Evolutionary conservation across 768 basidiomycete genomes (phyloP), one percentile per base, ranked within the genome.

Genomic region (Boletus rubroflammeus): DNA sequence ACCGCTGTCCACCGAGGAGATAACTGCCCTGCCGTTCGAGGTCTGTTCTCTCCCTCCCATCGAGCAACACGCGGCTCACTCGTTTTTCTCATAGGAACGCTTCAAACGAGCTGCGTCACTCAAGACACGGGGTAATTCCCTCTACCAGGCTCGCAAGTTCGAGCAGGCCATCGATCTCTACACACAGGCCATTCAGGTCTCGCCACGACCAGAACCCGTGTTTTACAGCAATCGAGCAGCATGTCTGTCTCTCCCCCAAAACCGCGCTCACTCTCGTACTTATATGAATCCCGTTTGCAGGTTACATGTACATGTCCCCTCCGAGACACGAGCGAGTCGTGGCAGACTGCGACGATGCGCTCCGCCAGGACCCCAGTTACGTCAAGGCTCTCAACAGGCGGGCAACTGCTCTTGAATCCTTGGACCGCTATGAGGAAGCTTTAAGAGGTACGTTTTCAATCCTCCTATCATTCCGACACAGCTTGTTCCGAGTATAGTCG

Each of bases 191-290:
- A 90, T 92, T 57, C 76, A 80, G 43, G 77, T 88, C 19, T 77
- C 89, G 5, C 85, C 89, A 8, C 85, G 83, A 67, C 83, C 86
- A 7, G 93, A 96, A 65, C 86, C 97, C 28, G 92, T 98, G 31
- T 99, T 88, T 75, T 98, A 85, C 81, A 92, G 90, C 72, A 99
- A 99, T 72, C 86, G 97, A 48, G 97, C 96, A 38, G 97, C 97
- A 57, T 98, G 96, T 93, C 55, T 52, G 86, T 63, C 21, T 25
- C 10, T 4, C n/a, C 26, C 5, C 8, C 17, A 1, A 25, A 19
- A 19, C 4, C 8, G n/a, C 14, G 25, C 13, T 9, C 14, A 14
- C n/a, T 49, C 23, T 15, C 11, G 26, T 38, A 2, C 60, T 60
- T 38, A 62, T 38, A 62, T 19, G 13, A 19, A 14, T 52, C 4